phyloP scores from a whole-genome alignment of 768 basidiomycete species.

The Pleurotus ostreatus region DNA sequence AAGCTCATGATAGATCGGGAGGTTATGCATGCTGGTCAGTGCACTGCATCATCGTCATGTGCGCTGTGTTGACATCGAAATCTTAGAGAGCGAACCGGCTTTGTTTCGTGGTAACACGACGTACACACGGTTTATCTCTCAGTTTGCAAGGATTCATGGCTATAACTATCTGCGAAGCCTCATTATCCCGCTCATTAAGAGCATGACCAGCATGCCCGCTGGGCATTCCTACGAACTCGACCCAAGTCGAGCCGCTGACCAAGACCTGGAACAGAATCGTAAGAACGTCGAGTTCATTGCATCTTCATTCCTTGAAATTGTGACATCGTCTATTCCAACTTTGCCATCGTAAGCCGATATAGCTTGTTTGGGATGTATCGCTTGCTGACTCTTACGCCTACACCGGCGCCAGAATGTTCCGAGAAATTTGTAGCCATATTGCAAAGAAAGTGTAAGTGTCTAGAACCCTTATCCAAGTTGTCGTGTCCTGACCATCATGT shows the following conservation, averaged over 20 bases:
- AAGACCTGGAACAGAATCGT: slow-evolving; percentile 65
- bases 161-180: slow-evolving; percentile 86
- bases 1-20: slow-evolving; percentile 86
- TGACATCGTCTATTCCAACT: slow-evolving; percentile 63
- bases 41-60: neutral
- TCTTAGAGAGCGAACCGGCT: slow-evolving; percentile 70
- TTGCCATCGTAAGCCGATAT: slow-evolving; percentile 64
- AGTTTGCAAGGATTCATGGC: slow-evolving; percentile 86
- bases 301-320: slow-evolving; percentile 68
- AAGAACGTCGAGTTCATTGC: slow-evolving; percentile 71
- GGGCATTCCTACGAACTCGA: slow-evolving; percentile 80
- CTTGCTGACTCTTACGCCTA: neutral
- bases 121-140: slow-evolving; percentile 81
- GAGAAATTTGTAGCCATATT: slow-evolving; percentile 84
- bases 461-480: neutral
- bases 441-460: slow-evolving; percentile 66
- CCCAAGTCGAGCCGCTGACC: slow-evolving; percentile 52
- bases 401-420: slow-evolving; percentile 60
- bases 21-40: slow-evolving; percentile 66
- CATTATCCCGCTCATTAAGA: slow-evolving; percentile 71
- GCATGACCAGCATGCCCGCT: slow-evolving; percentile 66
- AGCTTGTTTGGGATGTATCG: neutral
- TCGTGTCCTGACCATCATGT: slow-evolving; percentile 2
- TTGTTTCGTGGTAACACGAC: slow-evolving; percentile 88
- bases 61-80: neutral